A percentile compares a stretch with the other conserved stretches of the same genome.
phyloP scores from a whole-genome alignment of 169 alveolate genomes.

The Toxoplasma gondii region DNA sequence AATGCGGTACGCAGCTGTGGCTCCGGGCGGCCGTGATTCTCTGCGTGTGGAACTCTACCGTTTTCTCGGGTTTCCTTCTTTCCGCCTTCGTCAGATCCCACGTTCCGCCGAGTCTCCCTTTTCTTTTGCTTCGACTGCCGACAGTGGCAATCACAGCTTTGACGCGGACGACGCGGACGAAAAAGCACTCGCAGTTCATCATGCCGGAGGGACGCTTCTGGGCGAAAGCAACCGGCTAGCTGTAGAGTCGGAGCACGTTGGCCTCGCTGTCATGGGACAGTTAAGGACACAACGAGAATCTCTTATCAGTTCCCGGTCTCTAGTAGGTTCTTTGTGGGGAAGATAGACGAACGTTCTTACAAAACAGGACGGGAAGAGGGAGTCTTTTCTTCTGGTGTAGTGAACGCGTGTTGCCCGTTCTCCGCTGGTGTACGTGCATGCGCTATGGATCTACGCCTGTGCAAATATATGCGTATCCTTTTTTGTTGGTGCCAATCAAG shows the following conservation, averaged over 20 bases:
- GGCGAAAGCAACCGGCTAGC: conserved; percentile 13
- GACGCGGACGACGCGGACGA: neutral
- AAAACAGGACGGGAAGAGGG: neutral
- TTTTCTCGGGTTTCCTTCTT: no score
- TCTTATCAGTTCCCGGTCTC: neutral
- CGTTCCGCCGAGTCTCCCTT: neutral
- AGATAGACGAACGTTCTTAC: neutral
- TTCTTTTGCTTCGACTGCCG: neutral
- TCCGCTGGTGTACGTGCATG: no score
- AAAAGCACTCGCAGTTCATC: neutral
- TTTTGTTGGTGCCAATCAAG: no score
- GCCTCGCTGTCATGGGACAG: conserved; percentile 25
- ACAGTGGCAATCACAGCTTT: neutral
- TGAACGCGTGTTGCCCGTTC: no score
- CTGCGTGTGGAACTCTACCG: no score
- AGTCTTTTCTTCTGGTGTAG: no score
- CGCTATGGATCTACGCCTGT: no score
- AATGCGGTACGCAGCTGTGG: no score
- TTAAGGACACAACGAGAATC: conserved; percentile 1
- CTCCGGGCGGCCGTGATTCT: no score
- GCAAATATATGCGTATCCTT: no score
- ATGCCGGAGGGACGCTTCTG: neutral
- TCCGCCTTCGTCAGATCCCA: no score
- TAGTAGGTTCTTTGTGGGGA: conserved; percentile 4
- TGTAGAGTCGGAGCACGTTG: conserved; percentile 22